Base-by-base conservation (phyloP, 768 basidiomycete genomes). In the Rubroboletus pulcherrimus region DNA sequence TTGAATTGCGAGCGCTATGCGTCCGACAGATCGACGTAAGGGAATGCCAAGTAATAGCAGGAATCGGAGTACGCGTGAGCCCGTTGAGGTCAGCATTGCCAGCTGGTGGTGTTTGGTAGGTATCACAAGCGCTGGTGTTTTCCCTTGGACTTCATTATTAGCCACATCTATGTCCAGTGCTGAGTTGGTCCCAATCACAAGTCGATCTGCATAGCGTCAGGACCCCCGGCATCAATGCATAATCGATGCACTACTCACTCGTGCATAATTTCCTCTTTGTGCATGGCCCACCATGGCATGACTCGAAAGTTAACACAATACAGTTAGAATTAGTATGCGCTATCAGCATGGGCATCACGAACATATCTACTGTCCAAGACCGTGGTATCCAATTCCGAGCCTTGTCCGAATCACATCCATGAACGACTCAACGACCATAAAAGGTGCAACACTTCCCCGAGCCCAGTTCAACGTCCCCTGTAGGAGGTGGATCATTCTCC, bases 21-120 rank as follows among this genome's bases (percentile, higher is more conserved):
- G 37, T 19, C 34, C 44, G 5, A 50, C 2, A 2, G 48, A 48
- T 26, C 24, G 43, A 24, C 21, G 49, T 15, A 65, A 10, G 41
- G 39, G 49, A 51, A 24, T 9, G 31, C 54, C 41, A 5, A 63
- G 59, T 5, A 35, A 61, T n/a, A 56, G 21, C 1, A 65, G 33
- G 21, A 35, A 49, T 14, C 47, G 59, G 12, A 53, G 30, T 8
- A 44, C 37, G 29, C 30, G 31, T 10, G 37, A 49, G 26, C 21
- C 41, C 38, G 43, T 45, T 11, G 30, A 15, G 3, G 6, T 37
- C 26, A 38, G 30, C 62, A 53, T 56, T 12, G 31, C 24, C 19
- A 19, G 14, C 8, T 31, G 21, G n/a, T 44, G 17, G 44, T 53
- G 8, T 51, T 11, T 14, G 5, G 15, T n/a, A 33, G 38, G 53